phyloP scores from a whole-genome alignment of 139 green algal genomes.

The Picochlorum sp. region DNA sequence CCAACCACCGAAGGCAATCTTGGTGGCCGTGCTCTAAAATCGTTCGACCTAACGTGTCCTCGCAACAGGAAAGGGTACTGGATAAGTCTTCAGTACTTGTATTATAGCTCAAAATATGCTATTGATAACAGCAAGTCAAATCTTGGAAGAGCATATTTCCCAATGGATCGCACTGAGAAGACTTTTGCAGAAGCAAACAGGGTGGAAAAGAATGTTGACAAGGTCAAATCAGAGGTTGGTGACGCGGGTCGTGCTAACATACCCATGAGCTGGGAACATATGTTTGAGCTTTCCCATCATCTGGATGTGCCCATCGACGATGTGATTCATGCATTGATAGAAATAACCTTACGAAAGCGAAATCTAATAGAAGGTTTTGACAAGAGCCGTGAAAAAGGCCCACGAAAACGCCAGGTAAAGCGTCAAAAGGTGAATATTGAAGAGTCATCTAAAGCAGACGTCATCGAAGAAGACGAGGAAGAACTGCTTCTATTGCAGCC shows the following conservation, averaged over 20 bases:
- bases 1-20: no score
- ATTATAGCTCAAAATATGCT: background rate
- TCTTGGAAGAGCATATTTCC: background rate
- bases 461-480: conserved; percentile 5
- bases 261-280: background rate
- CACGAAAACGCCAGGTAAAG: background rate
- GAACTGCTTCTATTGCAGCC: conserved; percentile 6
- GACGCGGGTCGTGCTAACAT: background rate
- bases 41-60: no score
- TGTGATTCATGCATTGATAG: conserved; percentile 3
- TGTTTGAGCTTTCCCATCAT: background rate
- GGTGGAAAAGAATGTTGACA: no score
- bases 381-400: background rate
- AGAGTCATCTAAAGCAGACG: background rate
- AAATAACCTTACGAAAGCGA: background rate
- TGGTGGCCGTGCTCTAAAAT: no score
- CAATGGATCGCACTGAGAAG: background rate
- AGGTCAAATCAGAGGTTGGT: background rate
- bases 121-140: background rate
- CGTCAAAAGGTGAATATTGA: background rate
- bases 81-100: conserved; percentile 8
- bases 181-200: no score
- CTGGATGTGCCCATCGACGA: conserved; percentile 7
- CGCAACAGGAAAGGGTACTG: conserved; percentile 11
- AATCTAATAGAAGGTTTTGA: background rate